Conservation (phyloP, 257 asterid genomes). For the Nicotiana noctiflora region DNA sequence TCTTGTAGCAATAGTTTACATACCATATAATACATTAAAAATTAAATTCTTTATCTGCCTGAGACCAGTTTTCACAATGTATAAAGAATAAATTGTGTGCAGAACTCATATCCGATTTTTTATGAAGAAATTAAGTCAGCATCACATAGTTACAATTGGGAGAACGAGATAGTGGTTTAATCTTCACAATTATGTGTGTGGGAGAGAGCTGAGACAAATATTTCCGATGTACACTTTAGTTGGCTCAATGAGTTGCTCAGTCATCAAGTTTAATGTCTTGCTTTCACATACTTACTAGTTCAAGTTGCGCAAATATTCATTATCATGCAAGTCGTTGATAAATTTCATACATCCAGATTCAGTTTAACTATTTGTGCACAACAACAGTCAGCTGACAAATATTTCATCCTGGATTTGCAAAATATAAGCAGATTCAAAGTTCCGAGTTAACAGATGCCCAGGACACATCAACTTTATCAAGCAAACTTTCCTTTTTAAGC, state of each 20-base stretch:
- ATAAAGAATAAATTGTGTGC: neutral
- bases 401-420: neutral
- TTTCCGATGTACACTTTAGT: neutral
- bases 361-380: neutral
- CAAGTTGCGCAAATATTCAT: neutral
- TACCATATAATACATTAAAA: neutral
- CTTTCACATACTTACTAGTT: neutral
- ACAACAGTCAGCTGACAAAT: neutral
- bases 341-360: neutral
- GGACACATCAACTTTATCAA: neutral
- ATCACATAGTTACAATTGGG: neutral
- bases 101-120: neutral
- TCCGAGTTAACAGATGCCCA: neutral
- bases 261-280: conserved; percentile 2
- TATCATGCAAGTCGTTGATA: neutral
- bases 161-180: neutral
- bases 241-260: neutral
- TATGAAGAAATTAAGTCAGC: neutral
- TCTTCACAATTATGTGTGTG: neutral
- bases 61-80: neutral
- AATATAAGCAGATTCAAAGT: neutral
- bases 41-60: neutral
- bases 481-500: neutral
- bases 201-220: too few species aligned
- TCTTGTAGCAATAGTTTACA: neutral